Evolutionary conservation across 495 filamentous ascomycete genomes (phyloP), one percentile per base, ranked within the genome.

Genomic region (Penicillium bovifimosum): DNA sequence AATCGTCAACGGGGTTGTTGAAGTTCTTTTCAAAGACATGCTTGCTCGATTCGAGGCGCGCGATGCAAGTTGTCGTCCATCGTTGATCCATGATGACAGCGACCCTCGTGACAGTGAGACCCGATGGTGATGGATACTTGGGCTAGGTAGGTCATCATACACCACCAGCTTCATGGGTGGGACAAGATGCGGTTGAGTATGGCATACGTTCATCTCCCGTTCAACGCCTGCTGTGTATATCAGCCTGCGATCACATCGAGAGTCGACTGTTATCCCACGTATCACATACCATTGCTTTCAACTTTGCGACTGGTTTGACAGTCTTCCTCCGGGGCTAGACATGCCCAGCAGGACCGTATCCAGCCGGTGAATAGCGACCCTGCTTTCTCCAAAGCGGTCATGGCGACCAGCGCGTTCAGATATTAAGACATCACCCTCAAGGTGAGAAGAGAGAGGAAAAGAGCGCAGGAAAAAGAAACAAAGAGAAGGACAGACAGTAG

Each of bases 41-140:
- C 77, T 83, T 40, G 74, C 73, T 29, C 76, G 71, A 63, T 58
- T 74, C n/a, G 77, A 78, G 26, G 76, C 73, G 52, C 73, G 71
- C 31, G 76, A 78, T 14, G 68, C 71, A 24, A 75, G 65, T 41
- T 64, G 64, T 46, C 58, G 67, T 24, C 73, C 67, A 35, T 78
- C 71, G 8, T 59, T 58, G 16, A 76, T 47, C 75, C 75, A 74
- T 47, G 67, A 66, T 9, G 71, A 65, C 20, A 71, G 41, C 9
- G 74, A n/a, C n/a, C n/a, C n/a, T n/a, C n/a, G n/a, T 9, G 71
- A 65, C 20, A 71, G 41, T 7, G 74, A 70, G 18, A 64, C 51
- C 9, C 65, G 70, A 17, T 61, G 54, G 18, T 62, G 59, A 51
- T 59, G 49, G 5, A 63, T 24, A 29, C 52, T 54, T 38, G 73